Evolutionary conservation across 2,329 filamentous ascomycete species (phyloP), one percentile per base, ranked within the genome.

Genomic region (Pyrenophora seminiperda): DNA sequence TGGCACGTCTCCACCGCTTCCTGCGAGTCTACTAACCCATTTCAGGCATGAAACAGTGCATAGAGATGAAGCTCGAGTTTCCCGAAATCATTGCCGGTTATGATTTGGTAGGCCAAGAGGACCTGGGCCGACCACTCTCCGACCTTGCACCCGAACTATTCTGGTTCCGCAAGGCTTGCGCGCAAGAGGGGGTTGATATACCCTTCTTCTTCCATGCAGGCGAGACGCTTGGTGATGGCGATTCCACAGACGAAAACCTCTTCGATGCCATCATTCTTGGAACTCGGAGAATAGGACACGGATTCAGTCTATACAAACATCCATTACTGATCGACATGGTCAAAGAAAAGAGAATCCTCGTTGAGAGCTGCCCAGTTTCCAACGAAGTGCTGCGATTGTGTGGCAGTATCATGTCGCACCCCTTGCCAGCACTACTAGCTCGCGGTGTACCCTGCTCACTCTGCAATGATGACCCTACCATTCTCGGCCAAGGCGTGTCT

Each of bases 171-270:
- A 92, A 93, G 72, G 84, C 88, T 62, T 97, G 91, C 70, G 83
- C 84, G 0, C 81, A 89, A 66, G 87, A 91, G 65, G 84, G 83
- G 2, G 83, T 97, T 30, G 84, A 91, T 41, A 85, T 99, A 7
- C 93, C 93, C 1, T 96, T 97, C 77, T 96, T 96, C 78, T 95
- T 97, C 77, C 92, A 97, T 71, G 92, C 93, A 0, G 93, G 92
- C 58, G 92, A 97, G 74, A 90, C 86, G 27, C 83, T 96, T 0
- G 91, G 90, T 13, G 85, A 89, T 53, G 91, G 91, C 20, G 86
- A 85, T 60, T 80, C 79, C 15, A 87, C 88, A 0, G 92, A 97
- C 65, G 78, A 84, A 56, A 97, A 97, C 72, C 81, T 97, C 3
- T 96, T 91, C 70, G 92, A 97, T 70, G 91, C 91, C 0, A 81